Percentiles rank a stretch among this genome's conserved stretches.
These are phyloP conservation scores for Tricholoma bakamatsutake DNA, from an alignment of 768 basidiomycete species.

Conservation along the genomic window DNA sequence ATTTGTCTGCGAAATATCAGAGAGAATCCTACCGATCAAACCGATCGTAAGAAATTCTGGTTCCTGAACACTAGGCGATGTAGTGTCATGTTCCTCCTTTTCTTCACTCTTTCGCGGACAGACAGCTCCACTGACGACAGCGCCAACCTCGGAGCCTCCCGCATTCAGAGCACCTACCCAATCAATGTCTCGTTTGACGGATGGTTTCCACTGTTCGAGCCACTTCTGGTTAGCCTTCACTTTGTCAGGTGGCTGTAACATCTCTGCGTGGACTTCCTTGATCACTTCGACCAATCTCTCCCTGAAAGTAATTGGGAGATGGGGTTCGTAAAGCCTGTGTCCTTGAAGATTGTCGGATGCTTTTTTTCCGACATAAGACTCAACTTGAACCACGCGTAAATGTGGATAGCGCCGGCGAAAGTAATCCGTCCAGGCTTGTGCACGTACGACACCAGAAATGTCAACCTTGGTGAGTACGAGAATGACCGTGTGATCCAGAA, in stretches of 20 bases:
- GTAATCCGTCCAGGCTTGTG: conserved; percentile 60
- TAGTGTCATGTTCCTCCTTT: conserved; percentile 20
- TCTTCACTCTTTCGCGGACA: conserved; percentile 23
- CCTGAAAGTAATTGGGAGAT: conserved; percentile 63
- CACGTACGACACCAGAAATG: conserved; percentile 64
- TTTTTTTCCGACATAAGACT: conserved; percentile 66
- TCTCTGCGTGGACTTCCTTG: conserved; percentile 54
- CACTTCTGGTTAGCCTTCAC: conserved; percentile 43
- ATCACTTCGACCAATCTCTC: conserved; percentile 60
- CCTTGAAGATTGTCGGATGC: conserved; percentile 39
- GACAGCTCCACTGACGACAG: conserved; percentile 36
- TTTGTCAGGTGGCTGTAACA: conserved; percentile 62
- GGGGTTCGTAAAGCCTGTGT: conserved; percentile 48
- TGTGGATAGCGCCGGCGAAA: conserved; percentile 49
- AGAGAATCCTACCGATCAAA: conserved; percentile 52
- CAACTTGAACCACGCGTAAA: conserved; percentile 64
- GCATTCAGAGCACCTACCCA: conserved; percentile 62
- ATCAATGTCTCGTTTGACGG: conserved; percentile 59
- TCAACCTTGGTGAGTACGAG: conserved; percentile 87
- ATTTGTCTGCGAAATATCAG: not conserved
- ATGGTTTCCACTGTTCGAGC: conserved; percentile 57
- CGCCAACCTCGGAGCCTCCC: conserved; percentile 38
- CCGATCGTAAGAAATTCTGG: conserved; percentile 72
- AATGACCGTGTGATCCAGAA: conserved; percentile 50
- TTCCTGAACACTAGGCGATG: conserved; percentile 27